Evolutionary conservation across 208 protist species (phyloP), one percentile per base, ranked within the genome.

Genomic region (Tritrichomonas foetus): DNA sequence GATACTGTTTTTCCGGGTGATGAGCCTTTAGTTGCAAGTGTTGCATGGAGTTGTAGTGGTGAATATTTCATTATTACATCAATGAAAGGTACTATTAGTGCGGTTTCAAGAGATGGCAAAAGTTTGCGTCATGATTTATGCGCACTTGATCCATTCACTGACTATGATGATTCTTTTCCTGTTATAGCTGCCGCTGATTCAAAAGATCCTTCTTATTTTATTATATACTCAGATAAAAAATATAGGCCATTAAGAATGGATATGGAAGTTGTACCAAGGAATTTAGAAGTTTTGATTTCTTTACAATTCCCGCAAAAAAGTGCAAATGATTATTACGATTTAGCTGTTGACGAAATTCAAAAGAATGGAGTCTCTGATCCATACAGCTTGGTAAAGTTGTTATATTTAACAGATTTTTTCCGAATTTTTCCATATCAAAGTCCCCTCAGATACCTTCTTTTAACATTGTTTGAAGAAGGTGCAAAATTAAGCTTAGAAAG

Each of bases 1-100:
- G 16, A 53, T 41, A n/a, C 53, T 33, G 30, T 89, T 22, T 49
- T 89, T 89, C 78, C 78, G 39, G 78, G 78, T 27, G 78, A 89
- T 27, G 27, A 20, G 39, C 78, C 78, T 33, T 8, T 33, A 57
- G 78, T 89, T 57, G 41, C 78, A 57, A 57, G 47, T 39, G 47
- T 89, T 89, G 78, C 78, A 55, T 89, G 78, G 78, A 47, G n/a
- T 30, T 44, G n/a, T 27, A 53, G 47, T 61, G 78, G 78, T 27
- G 41, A 89, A 50, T 89, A 57, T 89, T 89, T 89, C 47, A 1
- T 89, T 20, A 47, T 89, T 89, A 89, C 78, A 53, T 89, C 78
- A 57, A 89, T 53, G 5, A 25, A 44, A n/a, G 78, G 78, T 33
- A 27, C 41, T 14, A 89, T 89, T 57, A 39, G 27, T 20, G 78